phyloP scores from a whole-genome alignment of 495 filamentous ascomycete genomes.

The Penicillium simplicissimum region DNA sequence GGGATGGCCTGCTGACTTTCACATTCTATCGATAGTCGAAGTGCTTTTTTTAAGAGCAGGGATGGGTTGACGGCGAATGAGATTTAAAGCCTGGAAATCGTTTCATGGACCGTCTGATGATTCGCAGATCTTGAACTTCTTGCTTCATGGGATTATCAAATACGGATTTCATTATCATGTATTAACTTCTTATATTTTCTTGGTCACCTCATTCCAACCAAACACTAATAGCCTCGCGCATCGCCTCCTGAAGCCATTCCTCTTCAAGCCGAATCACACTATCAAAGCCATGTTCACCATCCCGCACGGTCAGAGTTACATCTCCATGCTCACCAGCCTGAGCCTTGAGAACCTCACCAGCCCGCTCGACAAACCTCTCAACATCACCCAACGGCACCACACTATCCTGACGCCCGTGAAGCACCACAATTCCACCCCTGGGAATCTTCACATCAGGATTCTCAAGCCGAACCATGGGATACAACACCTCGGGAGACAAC shows the following conservation, averaged over 20 bases:
- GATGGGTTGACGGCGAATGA: not conserved
- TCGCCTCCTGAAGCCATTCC: slow-evolving; percentile 22
- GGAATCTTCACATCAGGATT: slow-evolving; percentile 21
- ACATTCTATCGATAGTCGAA: too few relatives aligned
- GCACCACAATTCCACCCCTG: slow-evolving; percentile 26
- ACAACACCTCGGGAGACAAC: slow-evolving; percentile 10
- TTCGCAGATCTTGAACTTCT: too few relatives aligned
- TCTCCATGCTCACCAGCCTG: slow-evolving; percentile 17
- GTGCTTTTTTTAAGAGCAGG: too few relatives aligned
- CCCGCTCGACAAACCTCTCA: slow-evolving; percentile 31
- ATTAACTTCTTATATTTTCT: not conserved
- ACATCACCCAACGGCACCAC: slow-evolving; percentile 22
- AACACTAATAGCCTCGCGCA: slow-evolving; percentile 19
- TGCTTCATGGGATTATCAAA: not conserved
- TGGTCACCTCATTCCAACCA: slow-evolving; percentile 22
- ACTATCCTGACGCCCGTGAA: slow-evolving; percentile 29
- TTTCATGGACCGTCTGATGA: too few relatives aligned
- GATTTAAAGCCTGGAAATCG: not conserved
- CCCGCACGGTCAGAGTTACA: slow-evolving; percentile 23
- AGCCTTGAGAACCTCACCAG: slow-evolving; percentile 17
- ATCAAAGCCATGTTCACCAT: slow-evolving; percentile 38
- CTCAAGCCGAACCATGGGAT: slow-evolving; percentile 23
- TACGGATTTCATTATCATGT: not conserved
- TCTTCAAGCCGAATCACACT: slow-evolving; percentile 13
- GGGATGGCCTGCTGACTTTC: not conserved